phyloP scores from a whole-genome alignment of 108 stramenopile genomes.

The Schizochytrium sp. region DNA sequence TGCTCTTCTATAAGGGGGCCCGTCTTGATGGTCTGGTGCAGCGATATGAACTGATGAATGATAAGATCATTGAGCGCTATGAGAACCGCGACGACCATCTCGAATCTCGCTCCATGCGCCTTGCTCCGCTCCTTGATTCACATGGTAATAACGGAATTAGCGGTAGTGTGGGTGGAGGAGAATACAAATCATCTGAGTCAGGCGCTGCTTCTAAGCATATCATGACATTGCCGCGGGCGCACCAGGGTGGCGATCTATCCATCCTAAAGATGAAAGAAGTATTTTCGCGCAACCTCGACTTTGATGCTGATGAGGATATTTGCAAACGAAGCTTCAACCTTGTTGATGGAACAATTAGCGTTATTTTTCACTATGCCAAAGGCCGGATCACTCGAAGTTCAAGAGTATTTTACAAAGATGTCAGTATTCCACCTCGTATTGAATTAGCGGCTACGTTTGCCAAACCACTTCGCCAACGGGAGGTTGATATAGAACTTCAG shows the following conservation, averaged over 20 bases:
- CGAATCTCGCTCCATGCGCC: slow-evolving; percentile 33
- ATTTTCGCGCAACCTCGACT: slow-evolving; percentile 67
- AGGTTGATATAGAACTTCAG: slow-evolving; percentile 51
- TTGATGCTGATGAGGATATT: slow-evolving; percentile 71
- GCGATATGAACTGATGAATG: slow-evolving; percentile 71
- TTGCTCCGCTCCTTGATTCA: background rate
- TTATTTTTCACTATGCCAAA: slow-evolving; percentile 71
- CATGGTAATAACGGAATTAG: background rate
- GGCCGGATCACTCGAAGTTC: slow-evolving; percentile 63
- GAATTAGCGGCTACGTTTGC: slow-evolving; percentile 36
- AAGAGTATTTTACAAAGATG: slow-evolving; percentile 52
- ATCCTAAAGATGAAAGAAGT: slow-evolving; percentile 77
- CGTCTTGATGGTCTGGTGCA: slow-evolving; percentile 76
- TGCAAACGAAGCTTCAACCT: slow-evolving; percentile 74
- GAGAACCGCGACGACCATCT: slow-evolving; percentile 62
- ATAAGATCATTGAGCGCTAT: slow-evolving; percentile 72
- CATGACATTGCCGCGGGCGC: slow-evolving; percentile 60
- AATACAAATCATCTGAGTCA: background rate
- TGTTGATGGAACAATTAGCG: slow-evolving; percentile 69
- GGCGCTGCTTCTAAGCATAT: slow-evolving; percentile 8
- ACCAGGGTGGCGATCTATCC: slow-evolving; percentile 56
- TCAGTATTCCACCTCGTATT: background rate
- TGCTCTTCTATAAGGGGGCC: slow-evolving; percentile 73
- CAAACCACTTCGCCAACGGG: slow-evolving; percentile 48
- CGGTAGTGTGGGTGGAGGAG: background rate